Evolutionary conservation across 306 rosid species (phyloP).

Genomic region (Argentina anserina): DNA sequence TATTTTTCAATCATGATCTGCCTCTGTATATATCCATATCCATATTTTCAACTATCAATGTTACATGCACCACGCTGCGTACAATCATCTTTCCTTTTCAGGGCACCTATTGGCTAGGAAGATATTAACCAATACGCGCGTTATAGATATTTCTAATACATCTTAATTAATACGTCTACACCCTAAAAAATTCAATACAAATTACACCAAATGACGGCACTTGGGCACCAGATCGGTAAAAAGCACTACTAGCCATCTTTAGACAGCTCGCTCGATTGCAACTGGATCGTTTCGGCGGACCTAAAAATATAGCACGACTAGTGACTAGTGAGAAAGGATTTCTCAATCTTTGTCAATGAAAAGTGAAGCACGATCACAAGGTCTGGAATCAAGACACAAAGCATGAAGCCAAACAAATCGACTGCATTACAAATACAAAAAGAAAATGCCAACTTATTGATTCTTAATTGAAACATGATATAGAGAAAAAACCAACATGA

Average conservation of each 20-base stretch:
- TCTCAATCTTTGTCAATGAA: neutral
- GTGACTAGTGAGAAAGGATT: neutral
- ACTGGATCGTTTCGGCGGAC: neutral
- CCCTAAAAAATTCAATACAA: neutral
- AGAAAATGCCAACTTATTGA: slow-evolving; percentile 32
- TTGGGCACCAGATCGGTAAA: too few species aligned
- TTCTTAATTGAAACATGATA: slow-evolving; percentile 4
- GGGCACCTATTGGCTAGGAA: neutral
- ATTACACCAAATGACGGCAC: neutral
- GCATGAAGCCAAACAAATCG: slow-evolving; percentile 24
- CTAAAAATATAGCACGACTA: neutral
- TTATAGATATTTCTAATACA: too few species aligned
- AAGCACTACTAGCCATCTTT: neutral
- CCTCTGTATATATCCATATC: too few species aligned
- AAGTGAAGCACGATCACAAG: slow-evolving; percentile 7
- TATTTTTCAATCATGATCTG: too few species aligned
- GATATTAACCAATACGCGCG: neutral
- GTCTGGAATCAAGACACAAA: neutral
- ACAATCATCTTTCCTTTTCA: neutral
- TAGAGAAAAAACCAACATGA: slow-evolving; percentile 22
- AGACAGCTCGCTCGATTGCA: neutral
- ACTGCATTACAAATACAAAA: slow-evolving; percentile 23
- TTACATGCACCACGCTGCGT: neutral
- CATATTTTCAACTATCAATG: neutral
- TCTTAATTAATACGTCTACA: neutral